Evolutionary conservation across 257 asterid species (phyloP).

Genomic region (Henckelia pumila): DNA sequence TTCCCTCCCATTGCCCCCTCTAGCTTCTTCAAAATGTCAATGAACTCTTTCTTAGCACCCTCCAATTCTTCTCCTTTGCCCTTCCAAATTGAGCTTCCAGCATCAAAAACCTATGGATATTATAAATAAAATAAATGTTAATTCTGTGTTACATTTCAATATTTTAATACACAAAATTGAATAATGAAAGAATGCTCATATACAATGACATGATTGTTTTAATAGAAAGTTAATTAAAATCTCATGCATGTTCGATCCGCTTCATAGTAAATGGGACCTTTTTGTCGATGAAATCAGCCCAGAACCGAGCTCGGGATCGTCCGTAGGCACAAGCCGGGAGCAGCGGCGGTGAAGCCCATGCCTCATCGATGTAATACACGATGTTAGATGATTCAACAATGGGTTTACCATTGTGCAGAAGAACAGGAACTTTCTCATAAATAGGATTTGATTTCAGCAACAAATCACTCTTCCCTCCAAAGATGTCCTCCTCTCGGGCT

Average conservation of each 20-base stretch:
- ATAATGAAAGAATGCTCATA: too few relatives aligned
- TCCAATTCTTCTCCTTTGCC: conserved; percentile 49
- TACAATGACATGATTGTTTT: too few relatives aligned
- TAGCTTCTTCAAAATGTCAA: conserved; percentile 50
- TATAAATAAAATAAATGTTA: neutral
- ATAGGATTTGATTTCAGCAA: conserved; percentile 67
- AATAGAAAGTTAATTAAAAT: too few relatives aligned
- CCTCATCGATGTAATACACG: conserved; percentile 69
- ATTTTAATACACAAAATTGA: too few relatives aligned
- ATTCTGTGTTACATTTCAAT: too few relatives aligned
- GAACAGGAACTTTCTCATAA: conserved; percentile 71
- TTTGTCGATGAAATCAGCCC: conserved; percentile 84
- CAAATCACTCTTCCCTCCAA: conserved; percentile 61
- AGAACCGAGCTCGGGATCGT: conserved; percentile 61
- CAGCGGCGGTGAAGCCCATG: conserved; percentile 41
- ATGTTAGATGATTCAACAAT: conserved; percentile 69
- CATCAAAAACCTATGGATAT: conserved; percentile 44
- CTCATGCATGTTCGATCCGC: too few relatives aligned
- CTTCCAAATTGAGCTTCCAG: conserved; percentile 53
- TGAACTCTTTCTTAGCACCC: conserved; percentile 59
- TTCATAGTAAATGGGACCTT: conserved; percentile 43
- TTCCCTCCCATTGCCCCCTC: conserved; percentile 67
- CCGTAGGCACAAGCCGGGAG: conserved; percentile 59
- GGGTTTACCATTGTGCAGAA: conserved; percentile 59
- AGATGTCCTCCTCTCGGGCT: conserved; percentile 43